These are phyloP conservation scores for Vachellia pachyceras DNA, from an alignment of 306 rosid genomes.

Conservation along the genomic window DNA sequence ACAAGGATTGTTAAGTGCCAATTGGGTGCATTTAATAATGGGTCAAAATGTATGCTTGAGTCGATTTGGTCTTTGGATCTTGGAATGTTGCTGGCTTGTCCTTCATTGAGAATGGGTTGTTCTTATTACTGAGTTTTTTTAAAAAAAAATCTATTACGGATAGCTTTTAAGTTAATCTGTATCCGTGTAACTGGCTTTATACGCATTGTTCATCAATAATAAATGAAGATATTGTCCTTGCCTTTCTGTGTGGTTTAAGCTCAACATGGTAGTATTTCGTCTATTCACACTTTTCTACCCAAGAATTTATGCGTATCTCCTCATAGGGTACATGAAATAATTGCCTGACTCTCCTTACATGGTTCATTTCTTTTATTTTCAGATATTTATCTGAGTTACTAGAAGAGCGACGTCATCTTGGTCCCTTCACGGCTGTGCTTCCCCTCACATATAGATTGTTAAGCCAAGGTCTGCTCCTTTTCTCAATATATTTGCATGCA, in stretches of 20 bases:
- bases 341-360: constrained; percentile 10
- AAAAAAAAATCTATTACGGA: not conserved
- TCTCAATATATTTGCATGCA: constrained; percentile 13
- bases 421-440: constrained; percentile 80
- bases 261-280: not conserved
- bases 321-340: constrained; percentile 9
- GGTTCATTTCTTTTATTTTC: constrained; percentile 31
- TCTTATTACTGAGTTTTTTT: not conserved
- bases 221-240: not conserved
- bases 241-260: constrained; percentile 11
- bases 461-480: constrained; percentile 80
- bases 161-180: not conserved
- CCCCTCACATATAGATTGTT: constrained; percentile 72
- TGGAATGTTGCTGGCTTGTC: not conserved
- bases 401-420: constrained; percentile 80
- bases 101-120: constrained; percentile 4
- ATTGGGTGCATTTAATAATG: too few species aligned
- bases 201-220: not conserved
- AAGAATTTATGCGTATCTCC: not conserved
- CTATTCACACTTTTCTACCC: not conserved
- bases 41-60: not conserved
- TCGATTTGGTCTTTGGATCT: not conserved
- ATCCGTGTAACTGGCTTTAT: not conserved
- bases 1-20: too few species aligned
- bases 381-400: constrained; percentile 82